Evolutionary conservation across 2,329 filamentous ascomycete species (phyloP), one percentile per base, ranked within the genome.

Genomic region (Calonectria pauciramosa): DNA sequence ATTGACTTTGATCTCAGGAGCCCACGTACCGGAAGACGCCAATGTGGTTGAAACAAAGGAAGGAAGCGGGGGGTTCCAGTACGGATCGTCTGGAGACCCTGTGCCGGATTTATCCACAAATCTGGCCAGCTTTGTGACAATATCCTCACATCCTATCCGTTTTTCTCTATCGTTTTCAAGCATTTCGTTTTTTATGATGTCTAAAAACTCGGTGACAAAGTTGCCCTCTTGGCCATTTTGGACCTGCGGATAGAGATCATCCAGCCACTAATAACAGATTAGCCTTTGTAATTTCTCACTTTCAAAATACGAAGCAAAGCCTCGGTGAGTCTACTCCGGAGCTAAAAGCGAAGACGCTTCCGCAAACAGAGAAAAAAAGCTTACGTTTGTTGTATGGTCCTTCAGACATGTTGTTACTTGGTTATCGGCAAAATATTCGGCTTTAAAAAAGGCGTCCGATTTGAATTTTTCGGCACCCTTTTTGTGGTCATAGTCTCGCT

Each of bases 381-480:
- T 47, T 23, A 41, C 66, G 13, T 68, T 6, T 23, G 44, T 34
- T 9, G 49, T 44, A 2, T 36, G n/a, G 3, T 32, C 14, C 51
- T 68, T 68, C 3, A 68, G 4, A 20, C 2, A 54, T 8, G 66
- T 68, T 32, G 34, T n/a, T 8, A 47, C 51, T 4, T n/a, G 7
- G 11, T 8, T 6, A 8, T 34, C 26, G 18, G 9, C 1, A 23
- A 14, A 32, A 7, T 68, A 23, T n/a, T 56, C 51, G 1, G 51
- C 51, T 23, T 59, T 68, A 26, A 68, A 68, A n/a, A 68, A 68
- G 2, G 66, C 52, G 52, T 68, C 66, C 16, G 34, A 26, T 14
- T 34, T 49, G 36, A 32, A 56, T 8, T 56, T 66, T 14, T n/a
- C 11, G 4, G 63, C 34, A 1, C 7, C 1, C n/a, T 54, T 56